phyloP scores from a whole-genome alignment of 495 filamentous ascomycete species.

The Xylona heveae region DNA sequence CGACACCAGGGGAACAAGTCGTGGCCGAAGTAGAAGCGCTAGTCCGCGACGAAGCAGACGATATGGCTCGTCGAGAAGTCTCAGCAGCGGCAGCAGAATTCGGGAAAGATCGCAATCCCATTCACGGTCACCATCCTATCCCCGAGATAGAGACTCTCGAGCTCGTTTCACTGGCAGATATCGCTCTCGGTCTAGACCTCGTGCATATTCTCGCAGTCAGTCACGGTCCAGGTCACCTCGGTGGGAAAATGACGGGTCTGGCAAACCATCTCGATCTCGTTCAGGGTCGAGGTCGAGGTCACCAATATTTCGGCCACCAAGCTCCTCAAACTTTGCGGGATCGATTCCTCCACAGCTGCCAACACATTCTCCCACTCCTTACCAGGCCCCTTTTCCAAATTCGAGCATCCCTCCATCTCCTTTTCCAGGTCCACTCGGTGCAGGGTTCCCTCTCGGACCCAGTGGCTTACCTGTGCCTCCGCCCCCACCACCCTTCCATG shows the following conservation, averaged over 20 bases:
- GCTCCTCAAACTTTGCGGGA: neutral
- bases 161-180: neutral
- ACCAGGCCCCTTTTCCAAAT: too few relatives aligned
- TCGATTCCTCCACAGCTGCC: neutral
- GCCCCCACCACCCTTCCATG: slow-evolving; percentile 25
- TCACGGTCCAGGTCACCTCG: slow-evolving; percentile 5
- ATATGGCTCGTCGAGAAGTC: slow-evolving; percentile 24
- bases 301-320: too few relatives aligned
- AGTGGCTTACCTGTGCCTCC: slow-evolving; percentile 20
- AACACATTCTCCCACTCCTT: slow-evolving; percentile 2
- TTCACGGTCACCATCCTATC: too few relatives aligned
- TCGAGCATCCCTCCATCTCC: too few relatives aligned
- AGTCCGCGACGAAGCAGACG: slow-evolving; percentile 21
- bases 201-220: slow-evolving; percentile 7
- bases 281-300: slow-evolving; percentile 17
- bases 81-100: slow-evolving; percentile 17
- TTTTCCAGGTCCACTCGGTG: too few relatives aligned
- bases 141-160: slow-evolving; percentile 3
- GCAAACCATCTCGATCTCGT: slow-evolving; percentile 7
- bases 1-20: slow-evolving; percentile 12
- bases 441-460: too few relatives aligned
- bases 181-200: slow-evolving; percentile 5
- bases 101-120: slow-evolving; percentile 1
- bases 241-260: slow-evolving; percentile 4
- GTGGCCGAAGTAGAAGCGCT: slow-evolving; percentile 17